A percentile compares a stretch with the other conserved stretches of the same genome.
phyloP scores from a whole-genome alignment of 768 basidiomycete genomes.

The Lactarius akahatsu region DNA sequence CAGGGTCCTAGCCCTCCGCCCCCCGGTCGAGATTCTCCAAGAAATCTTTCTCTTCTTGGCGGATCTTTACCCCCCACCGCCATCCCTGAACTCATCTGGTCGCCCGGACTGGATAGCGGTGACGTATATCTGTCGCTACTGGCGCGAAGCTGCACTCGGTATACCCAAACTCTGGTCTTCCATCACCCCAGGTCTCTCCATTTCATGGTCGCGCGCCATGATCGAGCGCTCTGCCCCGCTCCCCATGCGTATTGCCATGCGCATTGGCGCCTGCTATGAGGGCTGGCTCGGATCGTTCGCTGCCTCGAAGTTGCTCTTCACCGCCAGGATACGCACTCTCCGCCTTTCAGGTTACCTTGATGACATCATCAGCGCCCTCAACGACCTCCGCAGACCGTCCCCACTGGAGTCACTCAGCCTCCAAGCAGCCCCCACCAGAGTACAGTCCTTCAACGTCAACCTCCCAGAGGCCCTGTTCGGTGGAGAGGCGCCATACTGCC shows the following conservation, averaged over 20 bases:
- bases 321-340: constrained; percentile 16
- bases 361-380: constrained; percentile 4
- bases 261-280: neutral
- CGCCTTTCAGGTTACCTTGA: constrained; percentile 10
- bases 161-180: constrained; percentile 20
- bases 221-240: constrained; percentile 23
- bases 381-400: too few species aligned
- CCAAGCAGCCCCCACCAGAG: too few species aligned
- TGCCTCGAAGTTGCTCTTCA: constrained; percentile 18
- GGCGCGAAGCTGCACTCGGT: constrained; percentile 21
- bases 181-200: constrained; percentile 12
- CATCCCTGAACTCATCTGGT: too few species aligned
- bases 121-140: constrained; percentile 18
- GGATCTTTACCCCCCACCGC: neutral
- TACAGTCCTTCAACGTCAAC: neutral
- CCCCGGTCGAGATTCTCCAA: constrained; percentile 23
- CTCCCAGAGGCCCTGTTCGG: constrained; percentile 13
- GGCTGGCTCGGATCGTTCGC: constrained; percentile 17
- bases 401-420: too few species aligned
- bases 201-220: constrained; percentile 19
- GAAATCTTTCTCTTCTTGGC: constrained; percentile 6
- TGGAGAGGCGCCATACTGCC: constrained; percentile 7
- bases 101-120: constrained; percentile 14
- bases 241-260: constrained; percentile 7
- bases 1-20: neutral